Evolutionary conservation across 257 asterid genomes (phyloP), one percentile per base, ranked within the genome.

Genomic region (Fraxinus pennsylvanica): DNA sequence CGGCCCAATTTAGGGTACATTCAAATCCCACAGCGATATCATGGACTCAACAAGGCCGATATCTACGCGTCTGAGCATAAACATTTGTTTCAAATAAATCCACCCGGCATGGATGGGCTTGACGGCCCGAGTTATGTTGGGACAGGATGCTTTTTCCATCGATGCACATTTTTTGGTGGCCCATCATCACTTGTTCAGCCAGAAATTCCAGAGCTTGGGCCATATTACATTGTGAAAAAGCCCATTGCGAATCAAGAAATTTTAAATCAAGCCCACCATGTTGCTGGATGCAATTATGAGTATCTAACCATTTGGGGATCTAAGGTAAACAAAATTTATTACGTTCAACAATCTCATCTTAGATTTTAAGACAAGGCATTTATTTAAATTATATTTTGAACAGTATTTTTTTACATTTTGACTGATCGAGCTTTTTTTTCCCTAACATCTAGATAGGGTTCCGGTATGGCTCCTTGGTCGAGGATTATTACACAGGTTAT

Each of bases 391-490:
- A 57, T 57, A n/a, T 17, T n/a, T 57, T 57, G 19, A 50, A 1
- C 15, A 50, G 59, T 12, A 50, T 3, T 59, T 22, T 59, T 22
- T 59, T 2, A 9, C 1, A 8, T 59, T 59, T n/a, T 21, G 35
- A 63, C 3, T 25, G 32, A 22, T 63, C 7, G 6, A 25, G 27
- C 4, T 9, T 13, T 54, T 17, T 38, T 38, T 7, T 6, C 6
- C 38, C 14, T 7, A 4, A 5, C 22, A 3, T 72, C 25, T 25
- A 91, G 97, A 81, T 89, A n/a, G 98, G 98, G 0, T 90, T 93
- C 72, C 81, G 90, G 59, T 93, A 93, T 74, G 97, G 98, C 7
- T 89, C 98, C 0, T 72, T 93, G 75, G 96, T 89, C 61, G 98
- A 93, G 85, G 98, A 93, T 85, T 90, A 45, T 33, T 89, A 89